phyloP scores from a whole-genome alignment of 805 yeast species.

The Candida stauntonica region DNA sequence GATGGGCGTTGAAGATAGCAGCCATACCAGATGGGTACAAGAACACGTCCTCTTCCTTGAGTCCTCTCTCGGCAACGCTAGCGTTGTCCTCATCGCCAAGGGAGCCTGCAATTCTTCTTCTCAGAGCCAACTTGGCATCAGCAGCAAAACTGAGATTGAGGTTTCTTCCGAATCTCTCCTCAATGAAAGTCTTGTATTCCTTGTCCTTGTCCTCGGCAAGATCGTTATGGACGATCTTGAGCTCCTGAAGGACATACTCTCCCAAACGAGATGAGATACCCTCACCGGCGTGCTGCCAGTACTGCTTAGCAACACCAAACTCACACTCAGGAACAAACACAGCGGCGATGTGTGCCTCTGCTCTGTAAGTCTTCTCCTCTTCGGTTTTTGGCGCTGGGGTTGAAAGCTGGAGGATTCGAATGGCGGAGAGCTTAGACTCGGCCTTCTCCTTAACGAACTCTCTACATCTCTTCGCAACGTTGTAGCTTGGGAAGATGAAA shows the following conservation, averaged over 20 bases:
- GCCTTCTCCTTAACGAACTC: slow-evolving; percentile 56
- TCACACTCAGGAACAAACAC: slow-evolving; percentile 64
- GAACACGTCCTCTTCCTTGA: slow-evolving; percentile 62
- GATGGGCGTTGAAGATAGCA: slow-evolving; percentile 78
- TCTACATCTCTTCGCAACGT: slow-evolving; percentile 80
- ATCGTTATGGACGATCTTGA: slow-evolving; percentile 36
- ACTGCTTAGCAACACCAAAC: slow-evolving; percentile 68
- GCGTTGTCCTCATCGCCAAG: slow-evolving; percentile 38
- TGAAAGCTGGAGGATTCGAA: slow-evolving; percentile 68
- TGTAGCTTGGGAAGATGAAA: slow-evolving; percentile 73
- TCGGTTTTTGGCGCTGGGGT: slow-evolving; percentile 61
- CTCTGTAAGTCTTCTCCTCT: slow-evolving; percentile 53
- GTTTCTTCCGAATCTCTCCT: slow-evolving; percentile 87
- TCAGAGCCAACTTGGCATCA: slow-evolving; percentile 71
- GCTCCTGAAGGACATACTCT: slow-evolving; percentile 71
- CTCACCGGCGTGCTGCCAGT: slow-evolving; percentile 98
- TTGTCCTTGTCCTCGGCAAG: slow-evolving; percentile 32
- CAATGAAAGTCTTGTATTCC: slow-evolving; percentile 67
- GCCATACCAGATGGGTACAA: slow-evolving; percentile 93
- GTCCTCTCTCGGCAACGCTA: slow-evolving; percentile 19
- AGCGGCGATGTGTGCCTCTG: slow-evolving; percentile 68
- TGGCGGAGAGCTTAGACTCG: slow-evolving; percentile 28
- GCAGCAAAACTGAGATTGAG: slow-evolving; percentile 71
- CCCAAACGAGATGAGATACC: slow-evolving; percentile 91
- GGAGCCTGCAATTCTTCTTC: slow-evolving; percentile 69